Base-by-base conservation (phyloP, 2,329 filamentous ascomycete species). In the Corynespora cassiicola region DNA sequence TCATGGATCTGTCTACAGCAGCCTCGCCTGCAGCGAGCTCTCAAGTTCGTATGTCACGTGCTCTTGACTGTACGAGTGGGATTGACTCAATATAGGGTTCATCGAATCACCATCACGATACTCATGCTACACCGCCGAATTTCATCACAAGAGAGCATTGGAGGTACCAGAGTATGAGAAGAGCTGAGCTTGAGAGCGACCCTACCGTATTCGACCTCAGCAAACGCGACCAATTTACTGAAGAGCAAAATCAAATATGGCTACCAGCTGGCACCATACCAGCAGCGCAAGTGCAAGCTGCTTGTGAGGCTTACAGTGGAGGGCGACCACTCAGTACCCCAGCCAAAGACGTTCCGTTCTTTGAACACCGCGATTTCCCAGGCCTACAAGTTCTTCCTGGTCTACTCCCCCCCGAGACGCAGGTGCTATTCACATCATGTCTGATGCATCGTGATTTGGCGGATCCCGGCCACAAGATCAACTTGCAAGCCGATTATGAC, bases 401-500 rank as follows among this genome's bases (percentile, higher is more conserved):
- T 15, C 73, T 97, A 7, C 70, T 97, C 7, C 85, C 90, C 7
- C 78, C 80, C n/a, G 63, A 74, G 7, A 76, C 88, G 4, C 92
- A 99, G 62, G 74, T 80, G 36, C 71, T 77, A 18, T 76, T 97
- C 6, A 78, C 96, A 2, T 82, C 82, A 28, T 84, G 81, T 42
- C 77, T 96, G 45, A 75, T 96, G 38, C 88, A 95, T 68, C 79
- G 81, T 39, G 88, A 95, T 65, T 77, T 95, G 7, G 83, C 84
- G 43, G 80, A 88, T 52, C 81, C 83, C 3, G 67, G 73, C 8
- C 90, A 97, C 64, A 81, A 87, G 64, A 97, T 91, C 39, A 99
- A 97, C 65, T 72, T 97, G 8, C 87, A 95, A 66, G 73, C 90
- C 4, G 88, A 94, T 68, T 89, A 91, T 63, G 59, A 85, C 21